A percentile compares a stretch with the other conserved stretches of the same genome.
These are phyloP conservation scores for Citrus medica DNA, from an alignment of 345 rosid species.

Conservation along the genomic window DNA sequence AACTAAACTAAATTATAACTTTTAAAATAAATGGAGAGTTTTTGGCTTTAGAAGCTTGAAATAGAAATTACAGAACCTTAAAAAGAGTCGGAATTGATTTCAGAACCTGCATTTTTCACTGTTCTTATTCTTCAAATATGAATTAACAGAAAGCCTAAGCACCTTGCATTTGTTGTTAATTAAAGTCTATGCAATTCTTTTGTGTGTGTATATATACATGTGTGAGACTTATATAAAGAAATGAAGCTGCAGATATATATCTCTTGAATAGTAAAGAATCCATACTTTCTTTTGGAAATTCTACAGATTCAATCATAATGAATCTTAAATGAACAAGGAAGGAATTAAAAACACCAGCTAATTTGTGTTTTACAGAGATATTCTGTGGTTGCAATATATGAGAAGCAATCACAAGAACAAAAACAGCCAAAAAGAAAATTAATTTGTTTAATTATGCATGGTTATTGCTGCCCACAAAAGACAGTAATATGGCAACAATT, in stretches of 20 bases:
- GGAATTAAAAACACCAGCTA: neutral
- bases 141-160: too few relatives aligned
- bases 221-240: too few relatives aligned
- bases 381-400: neutral
- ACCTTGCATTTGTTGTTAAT: too few relatives aligned
- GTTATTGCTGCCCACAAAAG: slow-evolving; percentile 7
- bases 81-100: too few relatives aligned
- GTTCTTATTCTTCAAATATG: too few relatives aligned
- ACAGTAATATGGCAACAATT: neutral
- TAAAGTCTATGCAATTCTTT: too few relatives aligned
- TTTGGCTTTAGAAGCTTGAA: too few relatives aligned
- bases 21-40: too few relatives aligned
- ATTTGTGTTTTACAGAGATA: neutral
- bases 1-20: too few relatives aligned
- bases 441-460: neutral
- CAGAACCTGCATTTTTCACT: too few relatives aligned
- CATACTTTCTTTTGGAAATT: neutral
- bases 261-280: neutral
- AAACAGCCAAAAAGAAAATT: neutral
- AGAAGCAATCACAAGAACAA: neutral
- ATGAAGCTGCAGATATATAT: neutral
- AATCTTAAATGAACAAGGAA: slow-evolving; percentile 7
- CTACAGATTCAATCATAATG: neutral
- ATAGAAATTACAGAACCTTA: too few relatives aligned
- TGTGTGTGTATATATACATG: rapidly evolving